Evolutionary conservation across 768 basidiomycete genomes (phyloP).

Genomic region (Pleurotus giganteus): DNA sequence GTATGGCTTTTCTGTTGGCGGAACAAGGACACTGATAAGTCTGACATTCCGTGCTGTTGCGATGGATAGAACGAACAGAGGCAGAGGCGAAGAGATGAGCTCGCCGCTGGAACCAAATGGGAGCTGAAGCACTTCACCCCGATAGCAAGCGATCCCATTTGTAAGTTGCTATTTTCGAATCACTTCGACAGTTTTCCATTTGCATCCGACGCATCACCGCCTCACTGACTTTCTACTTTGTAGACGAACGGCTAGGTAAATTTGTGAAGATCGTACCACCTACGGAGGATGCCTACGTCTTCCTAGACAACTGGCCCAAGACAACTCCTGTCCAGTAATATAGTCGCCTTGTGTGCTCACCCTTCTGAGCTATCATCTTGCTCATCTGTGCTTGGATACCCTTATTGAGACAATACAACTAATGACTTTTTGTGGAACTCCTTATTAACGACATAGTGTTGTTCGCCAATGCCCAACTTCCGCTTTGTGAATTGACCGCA

Average conservation of each 20-base stretch:
- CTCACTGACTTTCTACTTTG: background rate
- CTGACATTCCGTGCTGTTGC: background rate
- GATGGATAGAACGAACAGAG: slow-evolving; percentile 80
- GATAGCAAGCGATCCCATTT: slow-evolving; percentile 68
- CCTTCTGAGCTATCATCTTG: background rate
- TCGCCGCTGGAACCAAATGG: slow-evolving; percentile 71
- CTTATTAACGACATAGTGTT: too few species aligned
- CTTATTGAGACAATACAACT: too few species aligned
- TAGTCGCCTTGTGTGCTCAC: background rate
- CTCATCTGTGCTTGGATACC: too few species aligned
- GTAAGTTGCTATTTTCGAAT: slow-evolving; percentile 38
- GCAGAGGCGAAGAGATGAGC: slow-evolving; percentile 82
- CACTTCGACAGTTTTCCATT: background rate
- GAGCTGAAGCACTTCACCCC: slow-evolving; percentile 73
- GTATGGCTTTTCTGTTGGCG: slow-evolving; percentile 34
- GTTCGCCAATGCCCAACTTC: too few species aligned
- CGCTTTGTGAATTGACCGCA: too few species aligned
- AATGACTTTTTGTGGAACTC: too few species aligned
- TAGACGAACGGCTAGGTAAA: slow-evolving; percentile 67
- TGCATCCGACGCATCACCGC: background rate
- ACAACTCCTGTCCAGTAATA: background rate
- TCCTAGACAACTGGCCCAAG: slow-evolving; percentile 57
- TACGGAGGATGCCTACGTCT: slow-evolving; percentile 77
- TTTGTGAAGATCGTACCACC: slow-evolving; percentile 61
- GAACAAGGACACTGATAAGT: background rate